A percentile compares a stretch with the other conserved stretches of the same genome.
Evolutionary conservation across 164 flowering plant species (phyloP).

Genomic region (Vitis rupestris): DNA sequence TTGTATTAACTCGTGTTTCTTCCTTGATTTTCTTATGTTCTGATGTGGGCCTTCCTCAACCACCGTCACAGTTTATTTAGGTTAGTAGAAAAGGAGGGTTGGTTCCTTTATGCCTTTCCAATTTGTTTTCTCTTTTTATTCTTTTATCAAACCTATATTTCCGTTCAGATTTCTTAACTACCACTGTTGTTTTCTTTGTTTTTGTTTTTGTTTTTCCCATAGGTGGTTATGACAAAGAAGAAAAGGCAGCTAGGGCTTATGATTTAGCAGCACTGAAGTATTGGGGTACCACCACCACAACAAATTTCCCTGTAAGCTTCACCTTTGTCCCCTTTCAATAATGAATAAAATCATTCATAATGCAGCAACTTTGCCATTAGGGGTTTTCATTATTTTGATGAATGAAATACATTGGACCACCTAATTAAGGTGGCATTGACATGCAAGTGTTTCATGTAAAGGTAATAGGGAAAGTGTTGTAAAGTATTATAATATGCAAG

Average conservation of each 20-base stretch:
- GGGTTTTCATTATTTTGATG: background rate
- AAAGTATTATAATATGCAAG: background rate
- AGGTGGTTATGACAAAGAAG: constrained; percentile 99
- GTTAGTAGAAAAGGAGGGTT: constrained; percentile 40
- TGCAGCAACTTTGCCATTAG: background rate
- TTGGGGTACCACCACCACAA: constrained; percentile 92
- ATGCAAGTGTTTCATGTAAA: background rate
- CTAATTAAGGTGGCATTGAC: background rate
- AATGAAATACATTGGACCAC: background rate
- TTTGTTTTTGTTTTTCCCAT: background rate
- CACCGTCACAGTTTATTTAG: constrained; percentile 69
- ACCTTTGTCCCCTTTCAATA: background rate
- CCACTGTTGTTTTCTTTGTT: background rate
- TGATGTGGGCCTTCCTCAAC: constrained; percentile 26
- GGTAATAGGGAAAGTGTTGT: background rate
- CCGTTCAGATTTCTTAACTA: background rate
- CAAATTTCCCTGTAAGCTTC: constrained; percentile 73
- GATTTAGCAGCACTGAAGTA: constrained; percentile 95
- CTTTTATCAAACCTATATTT: background rate
- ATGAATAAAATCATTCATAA: background rate
- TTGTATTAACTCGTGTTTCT: constrained; percentile 4
- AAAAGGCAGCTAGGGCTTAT: constrained; percentile 92
- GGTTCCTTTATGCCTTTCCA: background rate
- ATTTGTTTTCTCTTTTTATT: background rate
- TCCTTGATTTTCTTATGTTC: constrained; percentile 12